Evolutionary conservation across 228 moss, liverwort and hornwort species (phyloP).

Genomic region (Sphagnum fallax): DNA sequence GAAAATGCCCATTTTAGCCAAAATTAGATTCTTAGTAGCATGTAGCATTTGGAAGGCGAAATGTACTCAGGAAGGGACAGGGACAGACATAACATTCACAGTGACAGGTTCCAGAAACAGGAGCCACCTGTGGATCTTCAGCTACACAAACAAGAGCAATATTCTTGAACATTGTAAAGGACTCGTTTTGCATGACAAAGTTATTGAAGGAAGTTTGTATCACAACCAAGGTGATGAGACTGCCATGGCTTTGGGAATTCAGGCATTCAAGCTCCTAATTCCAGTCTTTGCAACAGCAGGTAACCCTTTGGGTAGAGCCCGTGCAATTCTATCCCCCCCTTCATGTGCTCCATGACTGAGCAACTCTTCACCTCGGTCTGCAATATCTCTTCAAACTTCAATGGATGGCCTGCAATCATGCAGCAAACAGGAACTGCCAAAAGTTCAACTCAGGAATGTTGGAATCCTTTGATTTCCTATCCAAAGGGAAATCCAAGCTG

Average conservation of each 20-base stretch:
- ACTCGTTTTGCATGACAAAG: constrained; percentile 35
- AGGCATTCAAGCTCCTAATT: constrained; percentile 3
- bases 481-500: constrained; percentile 4
- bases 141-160: constrained; percentile 25
- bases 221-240: constrained; percentile 14
- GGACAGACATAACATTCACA: too few species aligned
- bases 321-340: constrained; percentile 3
- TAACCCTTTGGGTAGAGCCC: constrained; percentile 32
- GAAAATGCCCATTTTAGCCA: too few species aligned
- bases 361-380: constrained; percentile 7
- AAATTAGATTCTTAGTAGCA: too few species aligned
- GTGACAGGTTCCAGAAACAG: too few species aligned
- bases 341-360: constrained; percentile 30
- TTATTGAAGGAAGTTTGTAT: constrained; percentile 16
- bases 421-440: constrained; percentile 24
- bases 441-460: constrained; percentile 1
- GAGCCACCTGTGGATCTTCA: too few species aligned
- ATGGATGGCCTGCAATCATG: constrained; percentile 46
- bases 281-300: constrained; percentile 19
- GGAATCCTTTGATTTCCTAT: constrained; percentile 1
- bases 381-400: constrained; percentile 16
- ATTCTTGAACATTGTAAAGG: constrained; percentile 37
- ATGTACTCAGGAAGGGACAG: too few species aligned
- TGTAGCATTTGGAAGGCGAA: too few species aligned
- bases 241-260: constrained; percentile 2